Conservation (phyloP, 805 yeast species). For the Pichia rugopelliculosa region DNA sequence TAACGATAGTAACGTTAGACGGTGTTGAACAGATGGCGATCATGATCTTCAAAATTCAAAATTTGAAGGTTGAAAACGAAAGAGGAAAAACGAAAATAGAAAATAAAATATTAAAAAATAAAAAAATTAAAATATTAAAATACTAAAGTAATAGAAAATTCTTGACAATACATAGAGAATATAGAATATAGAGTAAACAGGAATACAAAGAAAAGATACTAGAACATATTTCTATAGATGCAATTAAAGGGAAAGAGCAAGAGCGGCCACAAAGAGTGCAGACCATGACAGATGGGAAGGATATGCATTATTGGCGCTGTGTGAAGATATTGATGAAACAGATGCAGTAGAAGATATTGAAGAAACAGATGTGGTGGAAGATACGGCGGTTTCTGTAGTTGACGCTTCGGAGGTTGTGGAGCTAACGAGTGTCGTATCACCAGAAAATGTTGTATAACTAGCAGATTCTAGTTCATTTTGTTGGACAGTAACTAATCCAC, state of each 20-base stretch:
- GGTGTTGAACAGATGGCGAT: background rate
- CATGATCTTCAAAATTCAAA: too few species aligned
- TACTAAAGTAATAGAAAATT: too few species aligned
- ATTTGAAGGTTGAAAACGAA: too few species aligned
- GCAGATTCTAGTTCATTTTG: background rate
- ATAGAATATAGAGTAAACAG: too few species aligned
- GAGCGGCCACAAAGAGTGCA: background rate
- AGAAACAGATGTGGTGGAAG: background rate
- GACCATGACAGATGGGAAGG: background rate
- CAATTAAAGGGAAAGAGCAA: background rate
- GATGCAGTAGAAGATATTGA: background rate
- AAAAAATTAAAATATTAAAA: too few species aligned
- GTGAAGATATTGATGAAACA: background rate
- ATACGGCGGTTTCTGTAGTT: background rate
- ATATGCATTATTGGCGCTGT: background rate
- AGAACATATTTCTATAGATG: too few species aligned
- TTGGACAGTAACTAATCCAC: conserved; percentile 3
- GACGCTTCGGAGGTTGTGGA: background rate
- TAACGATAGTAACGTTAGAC: too few species aligned
- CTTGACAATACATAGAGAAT: too few species aligned
- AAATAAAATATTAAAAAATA: too few species aligned
- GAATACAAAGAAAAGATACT: too few species aligned
- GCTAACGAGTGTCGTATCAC: background rate
- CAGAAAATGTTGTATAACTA: conserved; percentile 1
- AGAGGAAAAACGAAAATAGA: too few species aligned